These are phyloP conservation scores for Globisporangium rhizosaccharum DNA, from an alignment of 352 stramenopile genomes.

Conservation along the genomic window DNA sequence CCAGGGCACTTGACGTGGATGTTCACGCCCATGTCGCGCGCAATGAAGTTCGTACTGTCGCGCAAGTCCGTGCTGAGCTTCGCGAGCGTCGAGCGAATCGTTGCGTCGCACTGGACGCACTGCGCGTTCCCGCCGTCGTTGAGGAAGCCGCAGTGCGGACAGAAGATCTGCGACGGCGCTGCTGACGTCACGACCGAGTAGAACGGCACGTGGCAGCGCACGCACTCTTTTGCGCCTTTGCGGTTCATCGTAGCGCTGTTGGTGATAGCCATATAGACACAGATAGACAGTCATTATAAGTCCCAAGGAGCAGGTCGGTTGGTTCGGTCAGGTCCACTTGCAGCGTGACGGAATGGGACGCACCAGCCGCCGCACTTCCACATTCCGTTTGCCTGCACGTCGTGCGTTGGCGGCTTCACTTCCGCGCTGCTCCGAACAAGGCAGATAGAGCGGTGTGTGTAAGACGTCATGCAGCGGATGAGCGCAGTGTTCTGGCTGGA, in stretches of 20 bases:
- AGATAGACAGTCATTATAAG: not conserved
- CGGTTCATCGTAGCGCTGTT: slow-evolving; percentile 46
- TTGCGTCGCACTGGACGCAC: slow-evolving; percentile 73
- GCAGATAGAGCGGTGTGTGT: not conserved
- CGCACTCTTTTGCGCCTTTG: slow-evolving; percentile 59
- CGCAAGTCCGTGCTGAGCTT: slow-evolving; percentile 66
- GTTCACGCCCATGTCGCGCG: slow-evolving; percentile 77
- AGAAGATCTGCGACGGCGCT: slow-evolving; percentile 72
- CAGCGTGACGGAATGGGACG: not conserved
- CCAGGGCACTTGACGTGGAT: slow-evolving; percentile 82
- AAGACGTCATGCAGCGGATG: not conserved
- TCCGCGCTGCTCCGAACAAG: slow-evolving; percentile 24
- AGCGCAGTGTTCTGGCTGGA: not conserved
- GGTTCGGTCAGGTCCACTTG: not conserved
- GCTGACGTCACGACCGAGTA: slow-evolving; percentile 61
- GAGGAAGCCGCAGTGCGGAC: slow-evolving; percentile 63
- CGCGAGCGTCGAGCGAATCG: slow-evolving; percentile 68
- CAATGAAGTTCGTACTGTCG: slow-evolving; percentile 78
- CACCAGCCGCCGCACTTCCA: slow-evolving; percentile 77
- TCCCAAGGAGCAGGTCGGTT: not conserved
- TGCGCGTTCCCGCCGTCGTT: slow-evolving; percentile 62
- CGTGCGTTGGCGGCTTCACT: slow-evolving; percentile 60
- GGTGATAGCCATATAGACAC: not conserved
- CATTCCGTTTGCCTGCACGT: slow-evolving; percentile 57
- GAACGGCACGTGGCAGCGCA: slow-evolving; percentile 51